phyloP scores from a whole-genome alignment of 805 yeast genomes.

The Pichia scutulata region DNA sequence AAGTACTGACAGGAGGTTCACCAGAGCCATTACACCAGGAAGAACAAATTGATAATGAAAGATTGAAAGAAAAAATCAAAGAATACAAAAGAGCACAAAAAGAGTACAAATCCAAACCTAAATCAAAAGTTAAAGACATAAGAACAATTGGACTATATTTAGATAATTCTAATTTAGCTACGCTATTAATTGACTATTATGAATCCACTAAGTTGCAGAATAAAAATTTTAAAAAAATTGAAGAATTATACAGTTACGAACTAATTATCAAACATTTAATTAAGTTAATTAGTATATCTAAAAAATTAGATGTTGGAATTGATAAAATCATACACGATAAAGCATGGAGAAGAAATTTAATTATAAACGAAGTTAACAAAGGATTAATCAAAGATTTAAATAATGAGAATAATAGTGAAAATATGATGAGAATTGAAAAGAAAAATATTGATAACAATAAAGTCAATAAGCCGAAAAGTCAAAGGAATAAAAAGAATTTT shows the following conservation, averaged over 20 bases:
- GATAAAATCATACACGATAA: neutral
- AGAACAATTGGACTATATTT: neutral
- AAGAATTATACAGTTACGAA: neutral
- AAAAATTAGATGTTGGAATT: neutral
- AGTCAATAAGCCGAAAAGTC: neutral
- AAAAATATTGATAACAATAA: neutral
- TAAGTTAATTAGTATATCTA: neutral
- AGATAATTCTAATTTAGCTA: neutral
- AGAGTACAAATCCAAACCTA: neutral
- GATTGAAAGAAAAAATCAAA: neutral
- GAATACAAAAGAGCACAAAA: neutral
- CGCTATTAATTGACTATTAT: neutral
- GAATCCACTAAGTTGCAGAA: neutral
- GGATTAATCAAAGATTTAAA: neutral
- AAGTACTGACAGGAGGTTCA: neutral
- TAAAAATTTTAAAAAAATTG: neutral
- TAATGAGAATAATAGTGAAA: neutral
- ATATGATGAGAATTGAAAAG: neutral
- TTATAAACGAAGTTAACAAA: neutral
- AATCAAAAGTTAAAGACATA: neutral
- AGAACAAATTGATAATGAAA: neutral
- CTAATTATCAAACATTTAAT: neutral
- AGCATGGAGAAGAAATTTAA: neutral
- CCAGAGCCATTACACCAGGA: neutral
- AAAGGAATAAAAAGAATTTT: neutral